A percentile compares a stretch with the other conserved stretches of the same genome.
Evolutionary conservation across 768 basidiomycete species (phyloP).

Genomic region (Glaciozyma martinii): DNA sequence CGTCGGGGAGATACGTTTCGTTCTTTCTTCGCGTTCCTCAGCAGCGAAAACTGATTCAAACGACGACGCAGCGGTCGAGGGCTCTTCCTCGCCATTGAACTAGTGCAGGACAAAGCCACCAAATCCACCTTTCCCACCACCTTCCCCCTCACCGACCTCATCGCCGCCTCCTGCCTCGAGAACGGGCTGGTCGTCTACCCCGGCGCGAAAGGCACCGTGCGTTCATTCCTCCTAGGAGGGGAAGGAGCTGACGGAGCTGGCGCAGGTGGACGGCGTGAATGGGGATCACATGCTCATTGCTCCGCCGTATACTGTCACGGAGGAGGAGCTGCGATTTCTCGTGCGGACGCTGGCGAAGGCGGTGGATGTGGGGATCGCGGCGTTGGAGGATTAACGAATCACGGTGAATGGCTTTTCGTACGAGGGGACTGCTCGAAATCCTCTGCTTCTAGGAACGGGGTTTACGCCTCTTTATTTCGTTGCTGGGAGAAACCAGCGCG

Average conservation of each 20-base stretch:
- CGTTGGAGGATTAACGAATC: too few relatives aligned
- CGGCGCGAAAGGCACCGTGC: conserved; percentile 19
- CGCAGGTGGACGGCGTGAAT: conserved; percentile 16
- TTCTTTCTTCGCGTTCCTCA: background rate
- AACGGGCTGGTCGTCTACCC: conserved; percentile 21
- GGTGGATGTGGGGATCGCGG: background rate
- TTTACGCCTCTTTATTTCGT: too few relatives aligned
- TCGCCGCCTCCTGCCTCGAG: background rate
- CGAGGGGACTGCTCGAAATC: too few relatives aligned
- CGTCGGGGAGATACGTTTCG: conserved; percentile 25
- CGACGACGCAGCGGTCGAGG: conserved; percentile 22
- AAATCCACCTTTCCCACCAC: conserved; percentile 11
- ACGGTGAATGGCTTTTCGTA: too few relatives aligned
- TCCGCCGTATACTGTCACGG: conserved; percentile 30
- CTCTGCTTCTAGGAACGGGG: too few relatives aligned
- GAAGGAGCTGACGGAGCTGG: background rate
- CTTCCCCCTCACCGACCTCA: conserved; percentile 3
- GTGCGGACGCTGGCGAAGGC: conserved; percentile 10
- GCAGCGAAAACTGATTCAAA: too few relatives aligned
- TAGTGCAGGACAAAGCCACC: conserved; percentile 5
- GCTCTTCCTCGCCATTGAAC: conserved; percentile 29
- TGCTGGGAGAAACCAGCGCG: too few relatives aligned
- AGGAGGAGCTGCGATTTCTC: conserved; percentile 26
- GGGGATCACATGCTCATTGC: conserved; percentile 32
- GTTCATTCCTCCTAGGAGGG: background rate